Percentiles rank a stretch among this genome's conserved stretches.
Evolutionary conservation across 2,329 filamentous ascomycete genomes (phyloP).

Genomic region (Blastomyces percursus): DNA sequence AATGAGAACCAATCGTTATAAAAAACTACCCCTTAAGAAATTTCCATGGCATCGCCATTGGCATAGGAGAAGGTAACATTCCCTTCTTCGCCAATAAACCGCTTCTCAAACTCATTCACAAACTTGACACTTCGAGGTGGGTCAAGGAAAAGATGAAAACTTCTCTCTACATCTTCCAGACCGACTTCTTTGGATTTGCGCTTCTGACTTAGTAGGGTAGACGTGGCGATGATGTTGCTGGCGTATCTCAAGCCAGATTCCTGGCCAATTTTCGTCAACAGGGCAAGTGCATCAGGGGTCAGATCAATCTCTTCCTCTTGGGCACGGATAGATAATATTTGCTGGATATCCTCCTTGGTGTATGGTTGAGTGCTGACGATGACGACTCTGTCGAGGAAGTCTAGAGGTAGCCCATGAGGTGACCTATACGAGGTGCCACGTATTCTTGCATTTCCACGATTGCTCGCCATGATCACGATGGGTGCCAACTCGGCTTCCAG

Average conservation of each 20-base stretch:
- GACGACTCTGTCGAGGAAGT: slow-evolving; percentile 90
- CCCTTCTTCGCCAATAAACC: slow-evolving; percentile 81
- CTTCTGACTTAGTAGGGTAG: slow-evolving; percentile 77
- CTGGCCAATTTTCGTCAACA: slow-evolving; percentile 90
- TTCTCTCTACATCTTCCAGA: slow-evolving; percentile 82
- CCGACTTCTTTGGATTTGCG: slow-evolving; percentile 72
- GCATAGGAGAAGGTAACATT: slow-evolving; percentile 56
- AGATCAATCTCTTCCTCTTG: slow-evolving; percentile 94
- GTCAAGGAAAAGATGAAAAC: slow-evolving; percentile 91
- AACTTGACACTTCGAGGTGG: slow-evolving; percentile 79
- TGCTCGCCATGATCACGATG: slow-evolving; percentile 98
- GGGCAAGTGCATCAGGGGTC: slow-evolving; percentile 75
- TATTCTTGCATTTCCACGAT: slow-evolving; percentile 82
- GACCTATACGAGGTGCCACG: slow-evolving; percentile 87
- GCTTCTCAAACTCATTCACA: slow-evolving; percentile 78
- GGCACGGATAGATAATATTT: slow-evolving; percentile 85
- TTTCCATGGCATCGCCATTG: slow-evolving; percentile 58
- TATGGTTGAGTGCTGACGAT: slow-evolving; percentile 93
- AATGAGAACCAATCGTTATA: not conserved
- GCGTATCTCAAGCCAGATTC: slow-evolving; percentile 89
- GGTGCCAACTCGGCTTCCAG: slow-evolving; percentile 90
- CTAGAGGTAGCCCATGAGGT: slow-evolving; percentile 85
- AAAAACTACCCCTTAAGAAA: slow-evolving; percentile 38
- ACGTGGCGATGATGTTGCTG: slow-evolving; percentile 95
- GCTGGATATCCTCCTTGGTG: slow-evolving; percentile 68